Evolutionary conservation across 345 rosid genomes (phyloP), one percentile per base, ranked within the genome.

Genomic region (Abelmoschus esculentus): DNA sequence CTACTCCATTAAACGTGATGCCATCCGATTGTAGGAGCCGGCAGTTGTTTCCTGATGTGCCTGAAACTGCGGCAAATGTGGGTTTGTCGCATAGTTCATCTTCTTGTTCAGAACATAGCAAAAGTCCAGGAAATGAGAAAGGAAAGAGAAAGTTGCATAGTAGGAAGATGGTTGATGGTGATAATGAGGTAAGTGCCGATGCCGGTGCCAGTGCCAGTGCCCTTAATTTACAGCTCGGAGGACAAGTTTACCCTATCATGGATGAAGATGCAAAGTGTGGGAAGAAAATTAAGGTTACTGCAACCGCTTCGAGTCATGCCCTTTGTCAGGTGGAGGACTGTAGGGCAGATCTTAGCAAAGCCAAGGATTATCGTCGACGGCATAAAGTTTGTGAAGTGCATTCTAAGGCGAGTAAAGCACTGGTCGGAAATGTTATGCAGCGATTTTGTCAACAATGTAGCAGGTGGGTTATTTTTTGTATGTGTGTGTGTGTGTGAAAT

Each of bases 371-470:
- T 73, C 90, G 85, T 74, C 74, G 89, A 62, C 74, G 89, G 61
- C 93, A 88, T 76, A 88, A 86, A 77, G 93, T 89, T 54, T 89
- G 93, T 61, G 82, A 85, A 70, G 70, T 85, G 77, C 93, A 89
- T 76, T 86, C 93, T 6, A 89, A 89, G 78, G 87, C 89, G 31
- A 77, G 80, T 57, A 79, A 75, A 71, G 90, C 88, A 0, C 79
- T 83, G 52, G 91, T 89, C 15, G 85, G 87, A 54, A 81, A 80
- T 74, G 83, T 80, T 64, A 75, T 85, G 89, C 89, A 88, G 83
- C 82, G 93, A 29, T 88, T 88, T 76, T 88, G 93, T 77, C 93
- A 89, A 73, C 93, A 89, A 72, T 89, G 91, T 73, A 89, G 93
- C 77, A 86, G 91, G 93, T 89, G 60, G 61, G 84, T 60, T 68